These are phyloP conservation scores for Psilocybe subaeruginosa DNA, from an alignment of 768 basidiomycete genomes.

Conservation along the genomic window DNA sequence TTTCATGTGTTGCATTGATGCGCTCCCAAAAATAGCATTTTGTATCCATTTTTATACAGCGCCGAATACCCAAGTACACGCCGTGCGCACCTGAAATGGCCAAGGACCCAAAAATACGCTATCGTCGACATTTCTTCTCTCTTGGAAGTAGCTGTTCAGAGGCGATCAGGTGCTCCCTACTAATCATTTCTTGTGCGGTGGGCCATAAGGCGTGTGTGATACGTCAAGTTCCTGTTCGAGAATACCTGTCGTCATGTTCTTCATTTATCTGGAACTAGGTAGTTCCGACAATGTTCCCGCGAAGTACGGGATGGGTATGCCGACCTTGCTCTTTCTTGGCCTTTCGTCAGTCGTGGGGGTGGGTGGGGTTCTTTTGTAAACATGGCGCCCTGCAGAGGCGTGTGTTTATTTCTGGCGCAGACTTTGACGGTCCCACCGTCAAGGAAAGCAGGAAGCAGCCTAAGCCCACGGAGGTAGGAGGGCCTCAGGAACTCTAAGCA, in stretches of 20 bases:
- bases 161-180: constrained; percentile 5
- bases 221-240: constrained; percentile 13
- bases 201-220: constrained; percentile 8
- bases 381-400: not conserved
- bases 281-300: constrained; percentile 26
- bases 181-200: not conserved
- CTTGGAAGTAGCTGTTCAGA: constrained; percentile 3
- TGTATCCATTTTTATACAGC: constrained; percentile 2
- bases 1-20: constrained; percentile 20
- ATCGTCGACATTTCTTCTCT: constrained; percentile 2
- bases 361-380: not conserved
- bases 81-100: constrained; percentile 2
- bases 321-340: not conserved
- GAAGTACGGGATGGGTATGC: constrained; percentile 18
- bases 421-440: constrained; percentile 2
- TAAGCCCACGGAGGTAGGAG: constrained; percentile 17
- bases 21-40: constrained; percentile 16
- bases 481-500: constrained; percentile 11
- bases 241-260: constrained; percentile 24
- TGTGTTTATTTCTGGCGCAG: constrained; percentile 3
- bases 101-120: constrained; percentile 1
- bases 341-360: not conserved
- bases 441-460: constrained; percentile 7
- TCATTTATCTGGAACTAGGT: constrained; percentile 17
- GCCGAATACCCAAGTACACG: constrained; percentile 10